Conservation (phyloP, 1,139 yeast species). For the Debaryomycetaceae sp. region DNA sequence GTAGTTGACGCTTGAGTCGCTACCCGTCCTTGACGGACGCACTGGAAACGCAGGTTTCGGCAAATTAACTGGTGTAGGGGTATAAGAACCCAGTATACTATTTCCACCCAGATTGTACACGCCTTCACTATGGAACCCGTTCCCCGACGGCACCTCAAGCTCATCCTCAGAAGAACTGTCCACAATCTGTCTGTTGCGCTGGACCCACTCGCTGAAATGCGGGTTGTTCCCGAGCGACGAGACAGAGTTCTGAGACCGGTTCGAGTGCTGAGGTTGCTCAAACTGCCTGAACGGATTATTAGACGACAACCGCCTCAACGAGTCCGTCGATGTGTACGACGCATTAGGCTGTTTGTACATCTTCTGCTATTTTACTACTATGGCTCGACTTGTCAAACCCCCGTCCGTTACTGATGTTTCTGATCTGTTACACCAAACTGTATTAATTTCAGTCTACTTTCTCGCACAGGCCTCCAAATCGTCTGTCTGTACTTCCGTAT, state of each 20-base stretch:
- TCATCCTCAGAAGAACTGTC: slow-evolving; percentile 44
- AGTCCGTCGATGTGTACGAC: slow-evolving; percentile 32
- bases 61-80: slow-evolving; percentile 6
- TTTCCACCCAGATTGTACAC: background rate
- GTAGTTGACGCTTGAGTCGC: slow-evolving; percentile 42
- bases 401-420: background rate
- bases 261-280: slow-evolving; percentile 4
- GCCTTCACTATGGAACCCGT: background rate
- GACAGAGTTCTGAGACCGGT: slow-evolving; percentile 5
- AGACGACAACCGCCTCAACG: slow-evolving; percentile 50
- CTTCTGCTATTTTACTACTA: background rate
- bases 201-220: slow-evolving; percentile 51
- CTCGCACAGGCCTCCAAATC: background rate
- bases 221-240: slow-evolving; percentile 10
- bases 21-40: slow-evolving; percentile 29
- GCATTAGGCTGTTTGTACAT: slow-evolving; percentile 45
- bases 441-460: background rate
- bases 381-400: background rate
- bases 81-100: background rate
- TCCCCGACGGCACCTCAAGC: slow-evolving; percentile 13
- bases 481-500: background rate
- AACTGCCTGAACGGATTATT: slow-evolving; percentile 55
- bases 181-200: slow-evolving; percentile 41
- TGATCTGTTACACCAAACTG: background rate
- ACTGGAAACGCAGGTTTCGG: slow-evolving; percentile 28